Evolutionary conservation across 1,139 yeast species (phyloP).

Genomic region (Taphrina sp.): DNA sequence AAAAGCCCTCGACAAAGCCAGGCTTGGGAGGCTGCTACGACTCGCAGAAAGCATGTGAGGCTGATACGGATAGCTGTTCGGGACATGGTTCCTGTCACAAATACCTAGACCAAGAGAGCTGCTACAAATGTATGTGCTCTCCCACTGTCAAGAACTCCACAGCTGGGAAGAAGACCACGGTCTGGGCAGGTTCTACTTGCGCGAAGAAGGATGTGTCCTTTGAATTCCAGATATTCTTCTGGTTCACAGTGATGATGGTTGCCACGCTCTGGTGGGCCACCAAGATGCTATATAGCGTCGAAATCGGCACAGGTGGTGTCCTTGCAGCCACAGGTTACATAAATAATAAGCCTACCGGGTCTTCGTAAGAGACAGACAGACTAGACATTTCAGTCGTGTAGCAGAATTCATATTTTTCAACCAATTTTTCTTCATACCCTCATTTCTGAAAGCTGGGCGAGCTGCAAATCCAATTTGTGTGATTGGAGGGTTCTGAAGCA

Average conservation of each 20-base stretch:
- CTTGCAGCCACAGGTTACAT: slow-evolving; percentile 22
- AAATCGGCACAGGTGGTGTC: slow-evolving; percentile 28
- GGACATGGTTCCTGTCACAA: slow-evolving; percentile 59
- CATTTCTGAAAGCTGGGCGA: too few relatives aligned
- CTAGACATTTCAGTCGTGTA: too few relatives aligned
- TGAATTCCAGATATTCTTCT: slow-evolving; percentile 63
- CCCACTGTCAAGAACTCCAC: slow-evolving; percentile 51
- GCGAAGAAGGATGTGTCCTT: slow-evolving; percentile 62
- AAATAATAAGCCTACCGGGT: too few relatives aligned
- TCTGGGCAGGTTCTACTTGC: slow-evolving; percentile 67
- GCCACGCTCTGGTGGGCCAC: slow-evolving; percentile 31
- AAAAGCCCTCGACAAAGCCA: neutral
- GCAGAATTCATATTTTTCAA: too few relatives aligned
- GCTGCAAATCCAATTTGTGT: too few relatives aligned
- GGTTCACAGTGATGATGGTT: slow-evolving; percentile 45
- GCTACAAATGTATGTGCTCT: slow-evolving; percentile 59
- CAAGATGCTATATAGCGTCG: slow-evolving; percentile 23
- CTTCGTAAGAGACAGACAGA: too few relatives aligned
- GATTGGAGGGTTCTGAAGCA: too few relatives aligned
- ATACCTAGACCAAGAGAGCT: slow-evolving; percentile 40
- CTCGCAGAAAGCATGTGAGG: slow-evolving; percentile 55
- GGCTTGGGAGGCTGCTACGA: slow-evolving; percentile 21
- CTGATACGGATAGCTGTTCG: slow-evolving; percentile 56
- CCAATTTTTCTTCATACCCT: too few relatives aligned
- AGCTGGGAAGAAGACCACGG: slow-evolving; percentile 51